Evolutionary conservation across 768 basidiomycete genomes (phyloP), one percentile per base, ranked within the genome.

Genomic region (Mycena crocata): DNA sequence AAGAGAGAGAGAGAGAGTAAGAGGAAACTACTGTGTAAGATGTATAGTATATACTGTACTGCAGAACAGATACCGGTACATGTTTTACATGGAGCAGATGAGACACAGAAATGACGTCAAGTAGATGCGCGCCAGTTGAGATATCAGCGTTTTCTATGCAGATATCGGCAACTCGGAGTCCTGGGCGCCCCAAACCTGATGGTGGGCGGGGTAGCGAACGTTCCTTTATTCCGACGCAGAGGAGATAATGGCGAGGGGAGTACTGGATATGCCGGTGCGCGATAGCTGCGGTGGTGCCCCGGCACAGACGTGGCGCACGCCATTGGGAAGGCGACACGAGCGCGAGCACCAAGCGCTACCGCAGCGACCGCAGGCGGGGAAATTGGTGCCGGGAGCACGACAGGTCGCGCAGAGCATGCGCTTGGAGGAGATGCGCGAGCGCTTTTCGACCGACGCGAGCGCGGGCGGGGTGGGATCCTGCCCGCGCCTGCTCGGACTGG

Each of bases 311-410:
- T 66, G 65, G 24, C 65, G 65, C 2, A 28, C 45, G 24, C 59
- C 65, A n/a, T 26, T 31, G 15, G 58, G 54, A 14, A 66, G 54
- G 1, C 59, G 58, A 28, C 68, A 69, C 8, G 55, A 59, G 24
- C 68, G 60, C 34, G 68, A 69, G 24, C 68, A 69, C 68, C 68
- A 66, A 23, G 59, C 55, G 3, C 34, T 40, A 14, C 69, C 63
- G 56, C 83, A 84, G n/a, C 79, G 75, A 10, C 79, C 66, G 68
- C 82, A 83, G 0, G 75, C 73, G 7, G 82, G 82, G 66, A 79
- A 84, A 57, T 83, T 79, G 15, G 74, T 58, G 3, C 83, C 82
- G 7, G 57, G 34, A 62, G 70, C 76, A 59, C 67, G 69, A 62
- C 82, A 83, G 0, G 79, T 69, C 10, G 78, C 77, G 45, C 82